These are phyloP conservation scores for Irpex rosettiformis DNA, from an alignment of 1,284 basidiomycete species.

Conservation along the genomic window DNA sequence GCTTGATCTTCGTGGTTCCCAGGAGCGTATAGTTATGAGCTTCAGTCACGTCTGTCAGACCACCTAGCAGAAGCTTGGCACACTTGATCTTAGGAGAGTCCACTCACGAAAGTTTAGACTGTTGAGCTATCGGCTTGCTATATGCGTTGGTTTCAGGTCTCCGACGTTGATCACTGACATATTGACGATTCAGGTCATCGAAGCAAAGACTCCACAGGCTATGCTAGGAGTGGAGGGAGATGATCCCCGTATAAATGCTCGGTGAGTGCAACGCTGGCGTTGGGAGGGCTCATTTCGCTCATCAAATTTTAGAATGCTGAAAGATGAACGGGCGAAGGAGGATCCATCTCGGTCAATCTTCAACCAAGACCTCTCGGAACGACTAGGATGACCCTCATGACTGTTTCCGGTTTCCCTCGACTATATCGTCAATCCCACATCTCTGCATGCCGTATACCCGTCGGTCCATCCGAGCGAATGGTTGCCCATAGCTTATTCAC, in stretches of 20 bases:
- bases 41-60: not conserved
- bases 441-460: not conserved
- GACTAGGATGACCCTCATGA: slow-evolving; percentile 27
- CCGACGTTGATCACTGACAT: not conserved
- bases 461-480: not conserved
- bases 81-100: too few species aligned
- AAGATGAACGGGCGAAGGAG: slow-evolving; percentile 62
- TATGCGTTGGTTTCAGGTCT: too few species aligned
- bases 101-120: too few species aligned
- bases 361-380: slow-evolving; percentile 35
- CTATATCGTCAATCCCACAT: not conserved
- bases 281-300: not conserved
- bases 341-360: slow-evolving; percentile 50
- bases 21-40: not conserved
- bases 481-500: not conserved
- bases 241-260: slow-evolving; percentile 82
- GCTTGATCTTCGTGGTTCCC: not conserved
- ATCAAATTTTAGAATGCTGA: slow-evolving; percentile 51
- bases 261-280: slow-evolving; percentile 40
- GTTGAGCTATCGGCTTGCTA: too few species aligned
- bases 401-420: not conserved
- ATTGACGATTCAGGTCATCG: slow-evolving; percentile 64
- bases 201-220: slow-evolving; percentile 89
- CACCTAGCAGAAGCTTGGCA: too few species aligned
- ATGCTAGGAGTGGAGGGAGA: slow-evolving; percentile 87